A percentile compares a stretch with the other conserved stretches of the same genome.
These are phyloP conservation scores for Microsporum ferrugineum DNA, from an alignment of 2,329 filamentous ascomycete species.

Conservation along the genomic window DNA sequence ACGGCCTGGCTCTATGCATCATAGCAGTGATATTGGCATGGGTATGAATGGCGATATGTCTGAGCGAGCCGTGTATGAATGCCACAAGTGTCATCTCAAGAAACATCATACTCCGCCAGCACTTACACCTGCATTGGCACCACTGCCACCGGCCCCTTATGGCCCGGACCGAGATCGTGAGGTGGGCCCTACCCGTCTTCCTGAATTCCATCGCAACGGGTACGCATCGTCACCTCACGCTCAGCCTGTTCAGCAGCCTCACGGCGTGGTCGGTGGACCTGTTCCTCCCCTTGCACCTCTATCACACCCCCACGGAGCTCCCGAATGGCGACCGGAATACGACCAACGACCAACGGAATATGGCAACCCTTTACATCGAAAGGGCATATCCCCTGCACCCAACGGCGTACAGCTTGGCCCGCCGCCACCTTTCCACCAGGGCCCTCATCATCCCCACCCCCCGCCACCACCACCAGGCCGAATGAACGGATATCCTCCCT, in stretches of 20 bases:
- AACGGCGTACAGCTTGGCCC: conserved; percentile 18
- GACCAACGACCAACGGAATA: conserved; percentile 26
- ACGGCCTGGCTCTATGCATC: not conserved
- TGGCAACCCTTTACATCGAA: conserved; percentile 22
- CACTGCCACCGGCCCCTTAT: conserved; percentile 15
- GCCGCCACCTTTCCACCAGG: conserved; percentile 20
- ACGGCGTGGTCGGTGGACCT: not conserved
- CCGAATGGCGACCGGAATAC: conserved; percentile 28
- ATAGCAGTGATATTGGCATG: not conserved
- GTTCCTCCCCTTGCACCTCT: conserved; percentile 17
- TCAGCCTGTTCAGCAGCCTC: conserved; percentile 12
- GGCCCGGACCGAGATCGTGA: conserved; percentile 17
- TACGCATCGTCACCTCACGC: conserved; percentile 20
- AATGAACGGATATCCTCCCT: conserved; percentile 39
- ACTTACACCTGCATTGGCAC: conserved; percentile 19
- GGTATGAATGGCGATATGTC: conserved; percentile 1
- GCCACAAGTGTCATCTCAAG: conserved; percentile 57
- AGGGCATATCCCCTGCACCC: conserved; percentile 18
- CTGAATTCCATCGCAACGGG: conserved; percentile 22
- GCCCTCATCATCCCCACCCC: conserved; percentile 11
- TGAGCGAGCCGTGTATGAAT: conserved; percentile 44
- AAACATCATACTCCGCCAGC: conserved; percentile 27
- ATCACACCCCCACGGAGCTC: conserved; percentile 18
- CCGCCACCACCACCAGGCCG: conserved; percentile 35
- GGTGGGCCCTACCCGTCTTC: conserved; percentile 24